Evolutionary conservation across 768 basidiomycete genomes (phyloP).

Genomic region (Suillus subalutaceus): DNA sequence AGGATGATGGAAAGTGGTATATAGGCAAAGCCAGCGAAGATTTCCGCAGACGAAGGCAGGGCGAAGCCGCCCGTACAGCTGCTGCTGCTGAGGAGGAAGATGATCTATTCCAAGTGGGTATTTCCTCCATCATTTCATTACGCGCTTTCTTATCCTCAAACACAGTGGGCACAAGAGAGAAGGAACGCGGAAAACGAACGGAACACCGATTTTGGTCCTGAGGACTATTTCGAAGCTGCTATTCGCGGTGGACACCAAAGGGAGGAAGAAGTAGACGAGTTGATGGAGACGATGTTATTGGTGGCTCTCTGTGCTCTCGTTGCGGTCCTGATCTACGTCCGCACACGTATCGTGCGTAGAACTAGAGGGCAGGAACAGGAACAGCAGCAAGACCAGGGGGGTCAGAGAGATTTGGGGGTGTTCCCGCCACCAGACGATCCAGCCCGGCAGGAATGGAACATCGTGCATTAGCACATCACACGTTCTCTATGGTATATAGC

Average conservation of each 20-base stretch:
- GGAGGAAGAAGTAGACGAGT: conserved; percentile 69
- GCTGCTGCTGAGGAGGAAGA: conserved; percentile 62
- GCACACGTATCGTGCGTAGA: conserved; percentile 76
- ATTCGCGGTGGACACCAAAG: conserved; percentile 61
- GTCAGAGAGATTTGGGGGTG: conserved; percentile 44
- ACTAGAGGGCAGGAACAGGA: conserved; percentile 65
- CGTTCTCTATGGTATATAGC: background rate
- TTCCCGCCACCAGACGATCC: conserved; percentile 70
- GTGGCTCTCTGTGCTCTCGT: conserved; percentile 73
- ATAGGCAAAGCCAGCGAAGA: conserved; percentile 82
- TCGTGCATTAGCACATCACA: conserved; percentile 46
- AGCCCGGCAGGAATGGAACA: conserved; percentile 66
- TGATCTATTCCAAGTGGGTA: conserved; percentile 69
- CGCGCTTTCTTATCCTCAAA: conserved; percentile 10
- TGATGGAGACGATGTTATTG: conserved; percentile 79
- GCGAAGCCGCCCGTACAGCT: conserved; percentile 34
- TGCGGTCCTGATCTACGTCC: conserved; percentile 75
- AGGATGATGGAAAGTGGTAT: conserved; percentile 76
- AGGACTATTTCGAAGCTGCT: conserved; percentile 80
- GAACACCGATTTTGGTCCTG: conserved; percentile 76
- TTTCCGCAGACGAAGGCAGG: conserved; percentile 58
- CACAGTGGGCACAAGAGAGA: conserved; percentile 78
- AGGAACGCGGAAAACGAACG: conserved; percentile 72
- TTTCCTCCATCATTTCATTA: background rate
- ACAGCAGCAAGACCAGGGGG: conserved; percentile 38